phyloP scores from a whole-genome alignment of 23 red algal species.

The Gracilaria gracilis region DNA sequence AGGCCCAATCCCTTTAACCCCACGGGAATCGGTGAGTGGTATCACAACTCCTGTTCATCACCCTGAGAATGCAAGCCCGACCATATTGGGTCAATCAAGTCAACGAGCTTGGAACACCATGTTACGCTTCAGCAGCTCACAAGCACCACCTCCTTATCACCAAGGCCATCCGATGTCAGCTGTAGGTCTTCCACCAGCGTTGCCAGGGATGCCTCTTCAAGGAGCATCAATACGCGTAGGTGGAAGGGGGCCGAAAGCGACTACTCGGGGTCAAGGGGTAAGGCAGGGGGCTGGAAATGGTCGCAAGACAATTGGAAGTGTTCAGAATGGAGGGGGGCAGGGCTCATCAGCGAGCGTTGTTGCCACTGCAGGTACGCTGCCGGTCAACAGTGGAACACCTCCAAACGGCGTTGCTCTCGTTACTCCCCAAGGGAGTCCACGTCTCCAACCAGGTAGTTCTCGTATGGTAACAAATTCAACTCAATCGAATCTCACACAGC shows the following conservation, averaged over 20 bases:
- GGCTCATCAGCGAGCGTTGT: slow-evolving; percentile 29
- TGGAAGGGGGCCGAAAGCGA: slow-evolving; percentile 5
- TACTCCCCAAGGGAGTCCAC: slow-evolving; percentile 24
- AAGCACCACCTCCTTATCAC: not conserved
- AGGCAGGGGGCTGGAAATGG: not conserved
- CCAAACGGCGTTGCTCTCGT: not conserved
- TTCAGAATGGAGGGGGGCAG: slow-evolving; percentile 29
- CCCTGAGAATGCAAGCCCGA: slow-evolving; percentile 1
- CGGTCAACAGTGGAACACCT: not conserved
- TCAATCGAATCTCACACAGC: slow-evolving; percentile 13
- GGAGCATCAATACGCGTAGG: not conserved
- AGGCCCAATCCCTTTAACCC: not conserved
- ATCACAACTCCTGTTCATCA: not conserved
- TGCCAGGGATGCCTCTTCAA: slow-evolving; percentile 31
- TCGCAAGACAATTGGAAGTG: slow-evolving; percentile 25
- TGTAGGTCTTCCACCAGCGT: slow-evolving; percentile 34
- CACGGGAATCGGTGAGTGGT: slow-evolving; percentile 15
- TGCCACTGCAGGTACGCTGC: slow-evolving; percentile 1
- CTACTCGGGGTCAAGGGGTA: not conserved
- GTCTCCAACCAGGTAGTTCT: not conserved
- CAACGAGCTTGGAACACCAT: slow-evolving; percentile 24
- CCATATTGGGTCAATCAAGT: not conserved
- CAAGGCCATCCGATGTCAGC: not conserved
- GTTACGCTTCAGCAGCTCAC: slow-evolving; percentile 1
- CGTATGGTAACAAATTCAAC: slow-evolving; percentile 33